A percentile compares a stretch with the other conserved stretches of the same genome.
Conservation (phyloP, 1,139 yeast species). For the Candida buenavistaensis region DNA sequence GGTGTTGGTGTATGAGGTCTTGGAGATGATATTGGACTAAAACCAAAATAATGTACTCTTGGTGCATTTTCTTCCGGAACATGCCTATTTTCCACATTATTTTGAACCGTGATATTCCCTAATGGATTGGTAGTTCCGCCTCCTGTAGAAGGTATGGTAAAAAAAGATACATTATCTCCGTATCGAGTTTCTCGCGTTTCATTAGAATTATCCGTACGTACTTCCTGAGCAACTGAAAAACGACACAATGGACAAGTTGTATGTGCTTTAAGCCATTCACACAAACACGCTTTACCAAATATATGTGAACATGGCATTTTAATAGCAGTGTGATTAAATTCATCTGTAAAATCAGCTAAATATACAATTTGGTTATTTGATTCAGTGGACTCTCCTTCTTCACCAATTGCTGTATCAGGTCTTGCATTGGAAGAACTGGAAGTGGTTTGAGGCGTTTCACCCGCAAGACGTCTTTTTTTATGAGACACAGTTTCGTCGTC, state of each 20-base stretch:
- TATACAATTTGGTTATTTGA: conserved; percentile 11
- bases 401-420: background rate
- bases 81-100: conserved; percentile 7
- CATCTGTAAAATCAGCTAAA: conserved; percentile 28
- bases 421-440: conserved; percentile 10
- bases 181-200: conserved; percentile 3
- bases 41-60: conserved; percentile 9
- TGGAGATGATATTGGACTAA: conserved; percentile 1
- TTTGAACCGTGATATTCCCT: conserved; percentile 10
- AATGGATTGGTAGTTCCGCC: conserved; percentile 6
- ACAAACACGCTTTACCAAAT: conserved; percentile 73
- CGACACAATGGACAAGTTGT: conserved; percentile 84
- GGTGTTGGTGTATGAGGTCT: conserved; percentile 3
- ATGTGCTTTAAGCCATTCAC: conserved; percentile 70
- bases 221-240: conserved; percentile 41
- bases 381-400: conserved; percentile 3
- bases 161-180: conserved; percentile 12
- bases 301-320: conserved; percentile 79
- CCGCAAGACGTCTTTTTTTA: conserved; percentile 11
- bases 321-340: conserved; percentile 61
- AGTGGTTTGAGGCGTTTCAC: conserved; percentile 9
- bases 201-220: conserved; percentile 5
- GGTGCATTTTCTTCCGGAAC: conserved; percentile 4
- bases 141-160: conserved; percentile 12
- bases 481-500: conserved; percentile 8